A percentile compares a stretch with the other conserved stretches of the same genome.
These are phyloP conservation scores for Euryodendron excelsum DNA, from an alignment of 148 eudicot species.

Conservation along the genomic window DNA sequence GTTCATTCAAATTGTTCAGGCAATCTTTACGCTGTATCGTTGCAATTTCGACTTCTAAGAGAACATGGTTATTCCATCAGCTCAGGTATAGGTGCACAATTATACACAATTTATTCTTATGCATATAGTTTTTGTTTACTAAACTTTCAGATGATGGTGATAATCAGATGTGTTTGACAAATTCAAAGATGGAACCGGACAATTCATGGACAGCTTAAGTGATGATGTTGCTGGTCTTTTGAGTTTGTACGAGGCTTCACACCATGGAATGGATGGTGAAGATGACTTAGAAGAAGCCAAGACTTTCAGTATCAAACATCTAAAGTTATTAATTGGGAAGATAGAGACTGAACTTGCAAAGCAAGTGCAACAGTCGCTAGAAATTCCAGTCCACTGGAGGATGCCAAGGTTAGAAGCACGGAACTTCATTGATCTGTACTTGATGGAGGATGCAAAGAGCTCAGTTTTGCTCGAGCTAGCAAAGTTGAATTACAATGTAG, in stretches of 20 bases:
- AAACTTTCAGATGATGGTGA: no score
- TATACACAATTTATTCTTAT: no score
- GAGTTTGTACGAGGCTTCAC: conserved; percentile 13
- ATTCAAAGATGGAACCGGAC: conserved; percentile 11
- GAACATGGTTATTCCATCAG: background rate
- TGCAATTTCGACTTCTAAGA: background rate
- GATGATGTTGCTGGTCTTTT: background rate
- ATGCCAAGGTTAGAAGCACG: conserved; percentile 7
- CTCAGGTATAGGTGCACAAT: no score
- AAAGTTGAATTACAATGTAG: conserved; percentile 14
- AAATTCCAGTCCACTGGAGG: conserved; percentile 12
- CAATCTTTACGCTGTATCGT: background rate
- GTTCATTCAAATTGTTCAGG: background rate
- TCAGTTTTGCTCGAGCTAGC: conserved; percentile 1
- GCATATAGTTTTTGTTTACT: no score
- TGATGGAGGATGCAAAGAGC: background rate
- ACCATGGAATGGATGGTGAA: conserved; percentile 7
- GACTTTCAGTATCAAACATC: background rate
- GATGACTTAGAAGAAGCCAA: conserved; percentile 14
- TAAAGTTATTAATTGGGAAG: background rate
- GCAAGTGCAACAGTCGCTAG: conserved; percentile 5
- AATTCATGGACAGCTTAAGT: background rate
- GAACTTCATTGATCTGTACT: conserved; percentile 6
- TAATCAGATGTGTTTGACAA: conserved; percentile 7
- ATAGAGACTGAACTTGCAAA: background rate